These are phyloP conservation scores for Nicotiana tomentosiformis DNA, from an alignment of 257 asterid genomes.

Conservation along the genomic window DNA sequence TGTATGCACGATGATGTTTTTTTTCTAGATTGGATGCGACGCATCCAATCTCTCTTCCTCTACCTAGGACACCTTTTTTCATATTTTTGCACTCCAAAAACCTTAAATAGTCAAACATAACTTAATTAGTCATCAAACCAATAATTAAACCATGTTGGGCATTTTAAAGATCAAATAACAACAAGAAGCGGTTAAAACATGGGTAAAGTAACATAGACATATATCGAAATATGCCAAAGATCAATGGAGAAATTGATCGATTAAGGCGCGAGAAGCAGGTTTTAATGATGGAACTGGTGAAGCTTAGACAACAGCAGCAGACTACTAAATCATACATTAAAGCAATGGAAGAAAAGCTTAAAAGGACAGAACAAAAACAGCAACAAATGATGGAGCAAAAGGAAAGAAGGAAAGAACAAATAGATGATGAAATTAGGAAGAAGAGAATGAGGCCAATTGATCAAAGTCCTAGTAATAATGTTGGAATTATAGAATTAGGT, in stretches of 20 bases:
- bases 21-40: no score
- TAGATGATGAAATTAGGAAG: slow-evolving; percentile 27
- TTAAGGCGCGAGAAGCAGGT: slow-evolving; percentile 35
- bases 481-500: not conserved
- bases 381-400: slow-evolving; percentile 33
- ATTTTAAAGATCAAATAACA: no score
- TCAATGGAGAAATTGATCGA: slow-evolving; percentile 30
- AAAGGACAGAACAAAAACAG: slow-evolving; percentile 35
- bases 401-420: slow-evolving; percentile 26
- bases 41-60: no score
- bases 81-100: no score
- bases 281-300: slow-evolving; percentile 29
- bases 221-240: no score
- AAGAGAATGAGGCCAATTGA: slow-evolving; percentile 30
- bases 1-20: no score
- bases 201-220: no score
- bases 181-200: no score
- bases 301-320: slow-evolving; percentile 42
- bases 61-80: no score
- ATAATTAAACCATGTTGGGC: no score
- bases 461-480: slow-evolving; percentile 2
- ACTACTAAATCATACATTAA: slow-evolving; percentile 18
- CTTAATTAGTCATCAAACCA: no score
- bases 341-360: slow-evolving; percentile 32
- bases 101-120: no score